Evolutionary conservation across 2,329 filamentous ascomycete species (phyloP), one percentile per base, ranked within the genome.

Genomic region (Trichoderma koningii): DNA sequence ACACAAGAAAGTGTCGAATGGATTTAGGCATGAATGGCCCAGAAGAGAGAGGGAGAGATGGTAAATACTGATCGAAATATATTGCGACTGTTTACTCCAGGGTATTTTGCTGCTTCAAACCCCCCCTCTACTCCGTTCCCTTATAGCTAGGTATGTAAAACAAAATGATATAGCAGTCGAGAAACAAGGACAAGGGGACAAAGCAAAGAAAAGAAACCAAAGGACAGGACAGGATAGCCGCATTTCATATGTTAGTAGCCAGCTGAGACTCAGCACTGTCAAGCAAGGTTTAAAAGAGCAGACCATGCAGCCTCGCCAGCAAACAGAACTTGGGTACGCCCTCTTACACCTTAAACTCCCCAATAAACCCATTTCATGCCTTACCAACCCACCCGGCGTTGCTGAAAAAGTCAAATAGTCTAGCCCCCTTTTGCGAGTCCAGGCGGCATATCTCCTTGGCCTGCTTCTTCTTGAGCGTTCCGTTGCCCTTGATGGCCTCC

Each of bases 381-480:
- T 96, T 95, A 38, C 88, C 90, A 67, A 98, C 89, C 93, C 94
- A 98, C 3, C 94, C 95, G 64, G 88, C 89, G 74, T 93, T 91
- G 68, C 96, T 91, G 79, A 97, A 93, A 75, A 97, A 98, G 76
- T 98, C 95, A 77, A 94, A 97, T 65, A 98, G 87, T 69, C 92
- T 85, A 19, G 90, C 89, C 0, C 91, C 89, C 76, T 97, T 98
- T 68, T 90, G 90, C 10, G 87, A 86, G 73, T 98, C 94, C 60
- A 98, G 85, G 74, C 88, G 78, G 73, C 90, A 93, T 28, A 98
- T 89, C 73, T 96, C 91, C 74, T 89, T 91, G 2, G 93, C 93
- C 70, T 94, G 89, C 79, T 97, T 98, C 84, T 95, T 97, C 82
- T 97, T 98, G 7, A 99, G 79, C 14, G 84, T 86, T 1, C 95